Evolutionary conservation across 495 filamentous ascomycete species (phyloP), one percentile per base, ranked within the genome.

Genomic region (Xylaria longipes): DNA sequence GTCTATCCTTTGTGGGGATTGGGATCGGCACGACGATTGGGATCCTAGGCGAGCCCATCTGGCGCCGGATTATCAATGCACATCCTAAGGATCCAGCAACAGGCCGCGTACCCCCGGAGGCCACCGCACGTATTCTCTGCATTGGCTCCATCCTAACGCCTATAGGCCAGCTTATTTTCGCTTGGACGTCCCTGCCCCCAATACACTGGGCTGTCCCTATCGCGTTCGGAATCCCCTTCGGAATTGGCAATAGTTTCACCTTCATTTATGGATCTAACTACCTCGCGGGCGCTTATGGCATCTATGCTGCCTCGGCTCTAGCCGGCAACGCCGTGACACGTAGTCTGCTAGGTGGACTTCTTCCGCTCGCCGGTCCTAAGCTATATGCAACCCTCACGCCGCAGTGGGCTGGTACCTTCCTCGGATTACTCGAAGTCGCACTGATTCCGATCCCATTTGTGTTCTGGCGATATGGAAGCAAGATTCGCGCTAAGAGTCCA

Each of bases 201-300:
- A 93, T 94, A 41, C 93, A 91, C 77, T 93, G 92, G 89, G 87
- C 91, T 50, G 82, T 88, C 61, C 91, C 93, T 22, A 90, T 96
- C 73, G 79, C 92, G 5, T 90, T 92, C 5, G 93, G 93, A 27
- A 85, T 97, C 8, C 91, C 91, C 7, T 97, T 95, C 76, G 93
- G 93, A 17, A 83, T 88, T 4, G 94, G 94, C 0, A 96, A 95
- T 73, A 88, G 88, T 2, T 84, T 89, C 3, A 88, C 91, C 65
- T 97, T 97, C 79, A 93, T 96, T 74, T 94, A 95, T 48, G 88
- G 90, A 0, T 87, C 83, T 17, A 94, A 93, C 71, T 97, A 97
- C 76, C 83, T 97, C 1, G 92, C 93, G 7, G 84, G 89, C 37
- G 87, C 88, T 20, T 97, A 97, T 76, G 93, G 91, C 39, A 87